phyloP scores from a whole-genome alignment of 768 basidiomycete genomes.

The Butyriboletus loyo region DNA sequence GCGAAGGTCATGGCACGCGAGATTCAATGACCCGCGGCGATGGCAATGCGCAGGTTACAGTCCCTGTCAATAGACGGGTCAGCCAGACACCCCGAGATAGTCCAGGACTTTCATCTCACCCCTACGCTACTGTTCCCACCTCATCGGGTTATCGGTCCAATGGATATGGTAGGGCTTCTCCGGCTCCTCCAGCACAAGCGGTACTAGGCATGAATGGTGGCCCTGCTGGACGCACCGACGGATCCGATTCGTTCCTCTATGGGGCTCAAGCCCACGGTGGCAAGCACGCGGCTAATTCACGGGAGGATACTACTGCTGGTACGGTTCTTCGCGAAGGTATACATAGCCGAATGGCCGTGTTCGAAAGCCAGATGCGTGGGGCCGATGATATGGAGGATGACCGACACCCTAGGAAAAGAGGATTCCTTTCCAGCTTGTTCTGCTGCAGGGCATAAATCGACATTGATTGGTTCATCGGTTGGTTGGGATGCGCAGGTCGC shows the following conservation, averaged over 20 bases:
- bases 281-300: conserved; percentile 50
- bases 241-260: conserved; percentile 70
- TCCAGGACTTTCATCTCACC: conserved; percentile 56
- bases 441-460: conserved; percentile 62
- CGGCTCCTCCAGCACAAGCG: conserved; percentile 36
- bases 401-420: conserved; percentile 57
- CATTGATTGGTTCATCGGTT: conserved; percentile 25
- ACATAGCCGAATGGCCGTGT: conserved; percentile 56
- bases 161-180: conserved; percentile 57
- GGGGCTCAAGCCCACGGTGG: conserved; percentile 44
- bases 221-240: conserved; percentile 46
- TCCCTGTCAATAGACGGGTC: conserved; percentile 61
- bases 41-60: conserved; percentile 61
- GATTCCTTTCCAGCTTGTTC: conserved; percentile 59
- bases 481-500: conserved; percentile 30
- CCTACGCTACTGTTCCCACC: conserved; percentile 66
- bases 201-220: conserved; percentile 37
- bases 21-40: conserved; percentile 46
- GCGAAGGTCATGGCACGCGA: conserved; percentile 47
- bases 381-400: conserved; percentile 63
- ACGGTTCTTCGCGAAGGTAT: conserved; percentile 32
- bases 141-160: conserved; percentile 53
- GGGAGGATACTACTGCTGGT: conserved; percentile 52
- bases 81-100: conserved; percentile 60
- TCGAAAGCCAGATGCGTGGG: conserved; percentile 64